Evolutionary conservation across 129 eudicot genomes (phyloP), one percentile per base, ranked within the genome.

Genomic region (Lonicera japonica): DNA sequence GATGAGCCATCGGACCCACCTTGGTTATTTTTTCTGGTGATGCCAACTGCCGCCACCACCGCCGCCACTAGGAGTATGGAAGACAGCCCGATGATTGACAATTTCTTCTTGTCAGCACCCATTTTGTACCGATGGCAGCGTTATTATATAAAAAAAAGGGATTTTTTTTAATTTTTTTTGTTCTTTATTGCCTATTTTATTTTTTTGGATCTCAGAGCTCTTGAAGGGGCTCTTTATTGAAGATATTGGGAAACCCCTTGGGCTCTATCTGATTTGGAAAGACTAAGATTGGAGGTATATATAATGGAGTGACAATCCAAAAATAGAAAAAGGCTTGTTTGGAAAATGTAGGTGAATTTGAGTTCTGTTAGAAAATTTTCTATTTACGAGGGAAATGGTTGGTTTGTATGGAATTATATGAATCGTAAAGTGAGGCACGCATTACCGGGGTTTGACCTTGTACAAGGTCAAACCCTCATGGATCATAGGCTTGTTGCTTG

Each of bases 21-120:
- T 2, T 7, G 23, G 0, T 21, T 16, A 7, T 25, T 66, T 9
- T 38, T 55, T 16, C 64, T 64, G 43, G 60, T 47, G 39, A 64
- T 60, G 11, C 70, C 63, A 14, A 80, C 66, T 0, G 80, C 70
- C 21, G 81, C 86, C 0, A 76, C 84, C 15, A 86, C 68, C 17
- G 75, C 63, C 5, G 82, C 96, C 36, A 81, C 88, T 60, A 89
- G 64, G 18, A 88, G 82, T 10, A 88, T 56, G 18, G 88, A 72
- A 18, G 78, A 78, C 0, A 86, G 16, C 12, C 73, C 81, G 41
- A 80, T 65, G 0, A 79, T 48, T 0, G 79, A 61, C 25, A 71
- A 14, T 70, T 71, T 78, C 76, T 75, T 84, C 51, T 51, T 69
- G 17, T 41, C 60, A 0, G 43, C 45, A 12, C 68, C 81, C 81